Base-by-base conservation (phyloP, 73 alveolate genomes). In the Stentor roeselii region DNA sequence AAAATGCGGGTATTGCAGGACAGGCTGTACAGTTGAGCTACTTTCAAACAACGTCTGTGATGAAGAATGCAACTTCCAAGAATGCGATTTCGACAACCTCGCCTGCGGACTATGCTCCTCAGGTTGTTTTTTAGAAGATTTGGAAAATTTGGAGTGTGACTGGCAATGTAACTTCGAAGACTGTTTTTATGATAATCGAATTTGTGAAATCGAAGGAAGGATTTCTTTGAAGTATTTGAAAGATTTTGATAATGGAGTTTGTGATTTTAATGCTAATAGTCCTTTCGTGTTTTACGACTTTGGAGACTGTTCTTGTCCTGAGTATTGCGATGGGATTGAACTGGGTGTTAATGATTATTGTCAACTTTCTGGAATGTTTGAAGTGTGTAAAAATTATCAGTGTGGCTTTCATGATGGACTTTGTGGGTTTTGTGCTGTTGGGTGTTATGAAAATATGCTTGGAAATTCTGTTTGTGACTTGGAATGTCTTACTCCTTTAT, bases 21-120 rank as follows among this genome's bases (percentile, higher is more conserved):
- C 0, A 21, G 15, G 35, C 15, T 58, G 74, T 58, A 58, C 15
- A 58, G 15, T 1, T 58, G 27, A 58, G 15, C 27, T 58, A 58
- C 35, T n/a, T 58, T 21, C 15, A 0, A 58, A 58, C 15, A 58
- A 0, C 27, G 35, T 31, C 27, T 58, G 74, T 58, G 74, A 58
- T 2, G 74, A 58, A 58, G 74, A 58, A 58, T 58, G 74, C 74
- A 58, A 58, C 27, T n/a, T 58, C 74, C 74, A n/a, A 21, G 74
- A 58, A 58, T 58, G 74, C 74, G 15, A 58, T 58, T 58, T 21
- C 27, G 74, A 58, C 2, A 58, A 21, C 35, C 35, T n/a, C 1
- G 74, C 74, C 2, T 58, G 74, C 74, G 27, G 74, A 58, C 35
- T 21, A 31, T 58, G 74, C 2, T 58, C 74, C 27, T n/a, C 2